A percentile compares a stretch with the other conserved stretches of the same genome.
Evolutionary conservation across 768 basidiomycete species (phyloP).

Genomic region (Ramaria rubella): DNA sequence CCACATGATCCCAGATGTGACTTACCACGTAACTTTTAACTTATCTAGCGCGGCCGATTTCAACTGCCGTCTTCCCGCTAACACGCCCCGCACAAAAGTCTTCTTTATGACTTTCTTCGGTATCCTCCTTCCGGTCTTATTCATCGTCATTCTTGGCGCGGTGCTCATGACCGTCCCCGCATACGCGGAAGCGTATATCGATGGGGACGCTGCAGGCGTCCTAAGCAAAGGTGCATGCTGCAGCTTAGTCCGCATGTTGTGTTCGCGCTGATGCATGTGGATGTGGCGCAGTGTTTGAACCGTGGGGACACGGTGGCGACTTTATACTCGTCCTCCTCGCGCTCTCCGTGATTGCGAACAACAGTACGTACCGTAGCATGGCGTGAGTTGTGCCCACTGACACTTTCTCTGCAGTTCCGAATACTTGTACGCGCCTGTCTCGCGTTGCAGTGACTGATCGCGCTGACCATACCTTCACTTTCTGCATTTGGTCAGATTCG

Average conservation of each 20-base stretch:
- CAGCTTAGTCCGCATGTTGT: not conserved
- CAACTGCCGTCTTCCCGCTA: slow-evolving; percentile 41
- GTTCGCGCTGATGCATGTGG: not conserved
- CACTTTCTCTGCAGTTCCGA: not conserved
- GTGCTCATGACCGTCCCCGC: slow-evolving; percentile 36
- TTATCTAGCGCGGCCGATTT: slow-evolving; percentile 41
- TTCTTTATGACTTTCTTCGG: slow-evolving; percentile 48
- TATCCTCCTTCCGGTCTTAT: slow-evolving; percentile 40
- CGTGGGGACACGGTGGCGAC: slow-evolving; percentile 38
- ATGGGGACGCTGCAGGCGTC: slow-evolving; percentile 38
- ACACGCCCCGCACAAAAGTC: slow-evolving; percentile 36
- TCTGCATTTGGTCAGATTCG: slow-evolving; percentile 37
- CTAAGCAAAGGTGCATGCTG: slow-evolving; percentile 35
- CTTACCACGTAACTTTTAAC: not conserved
- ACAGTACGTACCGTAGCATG: slow-evolving; percentile 19
- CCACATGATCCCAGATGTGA: not conserved
- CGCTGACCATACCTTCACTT: not conserved
- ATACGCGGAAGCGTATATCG: slow-evolving; percentile 35
- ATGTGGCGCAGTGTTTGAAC: slow-evolving; percentile 13
- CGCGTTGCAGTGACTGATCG: not conserved
- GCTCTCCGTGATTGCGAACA: slow-evolving; percentile 30
- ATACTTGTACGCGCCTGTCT: not conserved
- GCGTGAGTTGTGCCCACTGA: not conserved
- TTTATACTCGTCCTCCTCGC: slow-evolving; percentile 38
- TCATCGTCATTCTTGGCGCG: slow-evolving; percentile 33